Percentiles rank a stretch among this genome's conserved stretches.
Evolutionary conservation across 345 rosid genomes (phyloP).

Genomic region (Litchi chinensis): DNA sequence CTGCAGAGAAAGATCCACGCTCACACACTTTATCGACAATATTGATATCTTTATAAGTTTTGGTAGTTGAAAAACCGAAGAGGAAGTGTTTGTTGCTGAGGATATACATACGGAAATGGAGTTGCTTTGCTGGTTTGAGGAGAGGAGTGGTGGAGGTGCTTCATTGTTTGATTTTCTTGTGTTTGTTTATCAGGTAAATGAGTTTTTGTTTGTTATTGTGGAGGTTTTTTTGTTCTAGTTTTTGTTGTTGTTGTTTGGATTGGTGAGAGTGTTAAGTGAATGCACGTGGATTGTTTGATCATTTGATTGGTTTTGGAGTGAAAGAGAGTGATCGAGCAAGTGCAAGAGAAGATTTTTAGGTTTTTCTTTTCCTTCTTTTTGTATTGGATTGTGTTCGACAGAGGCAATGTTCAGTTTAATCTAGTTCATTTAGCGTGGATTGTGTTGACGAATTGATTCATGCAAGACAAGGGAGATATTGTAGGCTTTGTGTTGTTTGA

Average conservation of each 20-base stretch:
- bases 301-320: neutral
- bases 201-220: neutral
- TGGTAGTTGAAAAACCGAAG: neutral
- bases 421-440: neutral
- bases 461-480: neutral
- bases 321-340: neutral
- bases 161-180: neutral
- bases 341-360: neutral
- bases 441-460: neutral
- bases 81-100: neutral
- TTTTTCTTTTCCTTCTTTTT: neutral
- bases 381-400: neutral
- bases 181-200: neutral
- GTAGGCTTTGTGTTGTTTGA: neutral
- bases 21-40: neutral
- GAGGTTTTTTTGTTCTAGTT: neutral
- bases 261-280: neutral
- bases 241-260: slow-evolving; percentile 4
- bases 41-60: neutral
- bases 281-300: neutral
- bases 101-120: neutral
- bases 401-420: neutral
- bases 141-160: neutral
- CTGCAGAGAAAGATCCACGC: neutral
- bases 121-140: neutral